Conservation (phyloP, 148 eudicot genomes). For the Cornus suecica region DNA sequence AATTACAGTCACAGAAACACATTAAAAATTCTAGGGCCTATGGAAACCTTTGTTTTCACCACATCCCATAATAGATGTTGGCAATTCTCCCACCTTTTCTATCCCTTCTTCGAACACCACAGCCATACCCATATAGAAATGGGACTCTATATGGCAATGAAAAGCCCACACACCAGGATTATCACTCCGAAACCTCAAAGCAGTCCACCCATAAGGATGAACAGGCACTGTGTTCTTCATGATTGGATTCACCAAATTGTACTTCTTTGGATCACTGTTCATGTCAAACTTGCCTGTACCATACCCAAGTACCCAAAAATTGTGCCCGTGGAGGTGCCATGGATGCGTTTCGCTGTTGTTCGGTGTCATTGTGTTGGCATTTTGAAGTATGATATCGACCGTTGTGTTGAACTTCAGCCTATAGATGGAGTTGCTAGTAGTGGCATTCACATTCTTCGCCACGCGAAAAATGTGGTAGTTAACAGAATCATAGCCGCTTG, state of each 20-base stretch:
- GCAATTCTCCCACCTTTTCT: constrained; percentile 55
- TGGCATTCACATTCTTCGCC: constrained; percentile 43
- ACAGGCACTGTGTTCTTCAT: constrained; percentile 69
- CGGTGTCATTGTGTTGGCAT: constrained; percentile 54
- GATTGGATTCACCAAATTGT: constrained; percentile 62
- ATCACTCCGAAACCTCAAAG: constrained; percentile 65
- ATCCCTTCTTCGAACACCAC: constrained; percentile 77
- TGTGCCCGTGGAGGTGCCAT: constrained; percentile 96
- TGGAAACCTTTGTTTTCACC: too few relatives aligned
- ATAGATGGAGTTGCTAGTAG: constrained; percentile 52
- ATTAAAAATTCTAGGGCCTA: too few relatives aligned
- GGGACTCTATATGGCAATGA: constrained; percentile 87
- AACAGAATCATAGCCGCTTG: constrained; percentile 38
- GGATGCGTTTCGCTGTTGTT: constrained; percentile 83
- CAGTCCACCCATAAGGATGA: constrained; percentile 89
- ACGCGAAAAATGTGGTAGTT: constrained; percentile 45
- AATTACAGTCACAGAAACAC: too few relatives aligned
- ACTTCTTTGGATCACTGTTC: constrained; percentile 38
- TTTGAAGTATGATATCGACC: constrained; percentile 68
- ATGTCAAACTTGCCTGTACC: constrained; percentile 65
- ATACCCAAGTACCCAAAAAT: constrained; percentile 90
- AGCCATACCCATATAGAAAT: constrained; percentile 82
- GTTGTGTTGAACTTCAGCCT: constrained; percentile 48
- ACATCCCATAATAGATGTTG: constrained; percentile 64
- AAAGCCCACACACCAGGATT: constrained; percentile 94